A percentile compares a stretch with the other conserved stretches of the same genome.
Conservation (phyloP, 495 filamentous ascomycete genomes). For the Pseudevernia furfuracea region DNA sequence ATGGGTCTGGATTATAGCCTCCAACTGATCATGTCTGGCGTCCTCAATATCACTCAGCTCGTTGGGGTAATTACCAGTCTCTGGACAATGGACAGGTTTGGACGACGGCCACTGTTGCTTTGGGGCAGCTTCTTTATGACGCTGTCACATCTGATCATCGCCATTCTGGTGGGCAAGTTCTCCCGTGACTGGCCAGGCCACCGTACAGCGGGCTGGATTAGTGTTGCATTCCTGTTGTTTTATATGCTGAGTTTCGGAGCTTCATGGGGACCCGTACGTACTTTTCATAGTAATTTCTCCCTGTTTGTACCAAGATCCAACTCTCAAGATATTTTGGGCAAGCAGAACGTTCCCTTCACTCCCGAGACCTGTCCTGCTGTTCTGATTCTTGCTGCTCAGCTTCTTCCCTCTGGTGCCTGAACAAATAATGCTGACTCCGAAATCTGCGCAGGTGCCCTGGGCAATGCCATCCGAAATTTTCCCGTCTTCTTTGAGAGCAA, state of each 20-base stretch:
- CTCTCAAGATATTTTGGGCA: neutral
- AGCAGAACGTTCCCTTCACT: neutral
- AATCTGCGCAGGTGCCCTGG: constrained; percentile 20
- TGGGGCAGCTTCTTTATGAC: constrained; percentile 42
- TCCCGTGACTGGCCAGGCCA: constrained; percentile 40
- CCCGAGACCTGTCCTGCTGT: neutral
- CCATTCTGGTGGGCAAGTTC: constrained; percentile 40
- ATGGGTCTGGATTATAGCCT: constrained; percentile 50
- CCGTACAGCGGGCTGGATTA: constrained; percentile 40
- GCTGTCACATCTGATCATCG: constrained; percentile 44
- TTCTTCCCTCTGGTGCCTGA: neutral
- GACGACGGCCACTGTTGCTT: constrained; percentile 41
- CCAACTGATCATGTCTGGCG: constrained; percentile 53
- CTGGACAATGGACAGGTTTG: constrained; percentile 45
- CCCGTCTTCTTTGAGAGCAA: constrained; percentile 45
- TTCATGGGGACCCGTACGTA: constrained; percentile 40
- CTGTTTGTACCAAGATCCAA: neutral
- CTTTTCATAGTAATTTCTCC: neutral
- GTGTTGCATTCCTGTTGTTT: constrained; percentile 34
- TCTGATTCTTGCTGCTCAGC: neutral
- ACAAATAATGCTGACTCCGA: neutral
- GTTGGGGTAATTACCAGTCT: constrained; percentile 41
- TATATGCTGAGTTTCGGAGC: constrained; percentile 46
- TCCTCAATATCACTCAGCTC: constrained; percentile 49
- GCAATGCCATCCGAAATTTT: constrained; percentile 45